Percentiles rank a stretch among this genome's conserved stretches.
phyloP scores from a whole-genome alignment of 2,329 filamentous ascomycete genomes.

The Penicillium fuscoglaucum region DNA sequence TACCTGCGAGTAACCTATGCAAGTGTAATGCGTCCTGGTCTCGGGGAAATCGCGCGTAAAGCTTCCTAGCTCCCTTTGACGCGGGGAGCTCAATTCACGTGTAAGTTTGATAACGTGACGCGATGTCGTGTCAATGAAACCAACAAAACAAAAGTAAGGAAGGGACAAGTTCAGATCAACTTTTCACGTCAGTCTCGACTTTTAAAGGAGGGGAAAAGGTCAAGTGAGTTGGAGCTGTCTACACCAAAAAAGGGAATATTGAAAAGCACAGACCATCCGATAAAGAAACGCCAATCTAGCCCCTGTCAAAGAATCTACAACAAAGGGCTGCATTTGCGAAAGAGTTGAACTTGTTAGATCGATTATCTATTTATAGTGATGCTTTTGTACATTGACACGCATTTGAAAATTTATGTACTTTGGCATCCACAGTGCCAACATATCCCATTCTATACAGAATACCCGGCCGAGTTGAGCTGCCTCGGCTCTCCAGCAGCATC shows the following conservation, averaged over 20 bases:
- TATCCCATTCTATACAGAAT: constrained; percentile 47
- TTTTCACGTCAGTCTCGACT: background rate
- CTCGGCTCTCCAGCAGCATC: constrained; percentile 76
- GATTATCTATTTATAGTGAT: background rate
- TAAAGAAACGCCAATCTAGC: constrained; percentile 1
- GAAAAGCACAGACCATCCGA: constrained; percentile 4
- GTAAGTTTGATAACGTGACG: background rate
- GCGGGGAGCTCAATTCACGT: background rate
- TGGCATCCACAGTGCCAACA: background rate
- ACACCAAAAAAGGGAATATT: background rate
- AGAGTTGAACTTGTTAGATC: background rate
- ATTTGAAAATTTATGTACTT: constrained; percentile 3
- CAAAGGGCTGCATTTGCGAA: background rate
- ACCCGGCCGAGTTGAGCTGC: constrained; percentile 69
- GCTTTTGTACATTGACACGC: background rate
- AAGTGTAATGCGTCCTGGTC: background rate
- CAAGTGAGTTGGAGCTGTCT: background rate
- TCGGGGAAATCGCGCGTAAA: background rate
- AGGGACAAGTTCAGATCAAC: background rate
- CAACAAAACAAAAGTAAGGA: background rate
- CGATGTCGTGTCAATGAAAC: background rate
- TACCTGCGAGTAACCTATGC: background rate
- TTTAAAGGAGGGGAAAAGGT: background rate
- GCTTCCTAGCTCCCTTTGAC: background rate
- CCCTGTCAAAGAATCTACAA: background rate